phyloP scores from a whole-genome alignment of 495 filamentous ascomycete genomes.

The Astrothelium macrocarpum region DNA sequence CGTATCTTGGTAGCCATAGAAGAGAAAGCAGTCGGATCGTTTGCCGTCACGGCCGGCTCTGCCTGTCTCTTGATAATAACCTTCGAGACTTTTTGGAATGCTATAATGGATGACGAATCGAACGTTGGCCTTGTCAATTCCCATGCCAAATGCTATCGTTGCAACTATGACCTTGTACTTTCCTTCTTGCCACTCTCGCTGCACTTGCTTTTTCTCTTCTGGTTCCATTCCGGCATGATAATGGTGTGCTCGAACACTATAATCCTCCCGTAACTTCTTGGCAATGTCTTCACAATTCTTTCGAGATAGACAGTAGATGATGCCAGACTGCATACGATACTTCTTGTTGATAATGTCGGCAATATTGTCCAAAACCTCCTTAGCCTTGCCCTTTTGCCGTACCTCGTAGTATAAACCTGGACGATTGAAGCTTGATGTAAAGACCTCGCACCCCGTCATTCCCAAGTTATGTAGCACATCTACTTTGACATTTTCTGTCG shows the following conservation, averaged over 20 bases:
- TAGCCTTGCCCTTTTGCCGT: conserved; percentile 44
- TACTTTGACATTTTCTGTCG: conserved; percentile 80
- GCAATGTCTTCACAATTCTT: conserved; percentile 75
- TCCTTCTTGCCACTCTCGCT: conserved; percentile 73
- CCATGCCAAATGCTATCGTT: conserved; percentile 99
- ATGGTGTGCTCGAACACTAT: conserved; percentile 63
- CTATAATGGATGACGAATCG: conserved; percentile 90
- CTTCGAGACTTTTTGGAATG: conserved; percentile 91
- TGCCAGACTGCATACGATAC: conserved; percentile 68
- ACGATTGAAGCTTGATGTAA: conserved; percentile 88
- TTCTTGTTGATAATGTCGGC: conserved; percentile 56
- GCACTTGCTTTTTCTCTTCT: conserved; percentile 53
- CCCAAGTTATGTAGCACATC: conserved; percentile 83
- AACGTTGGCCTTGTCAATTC: conserved; percentile 93
- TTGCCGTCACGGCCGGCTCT: conserved; percentile 88
- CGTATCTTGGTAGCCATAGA: conserved; percentile 68
- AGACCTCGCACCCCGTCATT: conserved; percentile 65
- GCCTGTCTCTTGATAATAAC: conserved; percentile 96
- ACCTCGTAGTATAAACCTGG: conserved; percentile 88
- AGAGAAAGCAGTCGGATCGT: conserved; percentile 80
- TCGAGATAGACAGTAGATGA: conserved; percentile 87
- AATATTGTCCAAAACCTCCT: conserved; percentile 55
- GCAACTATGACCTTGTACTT: conserved; percentile 82
- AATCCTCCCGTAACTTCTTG: conserved; percentile 45
- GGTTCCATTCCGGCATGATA: conserved; percentile 76